Base-by-base conservation (phyloP, 169 alveolate genomes). In the Plasmodium inui region DNA sequence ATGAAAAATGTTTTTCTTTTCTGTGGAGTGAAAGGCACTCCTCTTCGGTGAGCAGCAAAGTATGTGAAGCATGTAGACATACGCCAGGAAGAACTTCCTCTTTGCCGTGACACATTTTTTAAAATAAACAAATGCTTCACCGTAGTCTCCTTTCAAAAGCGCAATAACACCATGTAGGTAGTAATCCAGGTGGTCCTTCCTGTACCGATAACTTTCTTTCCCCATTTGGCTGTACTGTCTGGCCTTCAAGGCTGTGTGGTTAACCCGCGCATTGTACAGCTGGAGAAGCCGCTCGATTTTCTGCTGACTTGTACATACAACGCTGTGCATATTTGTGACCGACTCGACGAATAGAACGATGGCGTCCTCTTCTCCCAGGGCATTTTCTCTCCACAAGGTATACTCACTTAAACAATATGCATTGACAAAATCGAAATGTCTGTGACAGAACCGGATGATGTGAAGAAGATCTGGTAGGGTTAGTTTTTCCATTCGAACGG, bases 321-420 rank as follows among this genome's bases (percentile, higher is more conserved):
- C 28, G 19, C 44, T 76, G 10, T 34, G 70, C 67, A 85, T 32
- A 74, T 61, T 85, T 74, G 76, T 73, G 22, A 85, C 34, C 1
- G 93, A 85, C 3, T 55, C 26, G 34, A 74, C 61, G 70, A 46
- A 85, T 41, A 85, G 80, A 0, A 74, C 8, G 8, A 85, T 85
- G 39, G 70, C 80, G 7, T 85, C 85, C 9, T 85, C 78, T 71
- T 84, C 78, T 7, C 9, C 81, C 67, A 74, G 74, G 30, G 19
- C 67, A n/a, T 73, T 73, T 85, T 76, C 82, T 46, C 34, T 55
- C 37, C 41, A 30, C 26, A 74, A 28, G 32, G 67, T 41, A 50
- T 73, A 85, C 37, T 85, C 78, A 76, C 93, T 85, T 28, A 85
- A 46, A 32, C 39, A 85, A 22, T 85, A 85, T n/a, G 81, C 30